Evolutionary conservation across 1,139 yeast genomes (phyloP).

Genomic region (Pichia sorboxylosa): DNA sequence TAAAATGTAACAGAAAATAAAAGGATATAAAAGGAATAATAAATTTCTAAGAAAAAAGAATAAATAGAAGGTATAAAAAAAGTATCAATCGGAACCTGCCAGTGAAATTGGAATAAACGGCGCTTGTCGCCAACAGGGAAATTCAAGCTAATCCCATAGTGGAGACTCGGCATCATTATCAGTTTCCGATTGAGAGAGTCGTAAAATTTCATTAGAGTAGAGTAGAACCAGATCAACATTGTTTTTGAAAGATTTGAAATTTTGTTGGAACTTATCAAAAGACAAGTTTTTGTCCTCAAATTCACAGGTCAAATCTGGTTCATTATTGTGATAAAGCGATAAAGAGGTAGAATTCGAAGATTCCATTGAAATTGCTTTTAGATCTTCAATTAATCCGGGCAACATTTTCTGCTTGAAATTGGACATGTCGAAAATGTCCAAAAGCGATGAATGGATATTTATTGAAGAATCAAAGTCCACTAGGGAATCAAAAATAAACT

Average conservation of each 20-base stretch:
- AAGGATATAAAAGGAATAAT: too few relatives aligned
- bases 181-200: too few relatives aligned
- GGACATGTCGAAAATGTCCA: constrained; percentile 6
- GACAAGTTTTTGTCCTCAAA: constrained; percentile 4
- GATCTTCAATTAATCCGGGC: constrained; percentile 11
- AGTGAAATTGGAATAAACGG: too few relatives aligned
- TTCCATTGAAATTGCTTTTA: constrained; percentile 8
- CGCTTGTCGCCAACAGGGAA: too few relatives aligned
- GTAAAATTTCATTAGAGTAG: constrained; percentile 12
- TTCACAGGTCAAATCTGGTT: not conserved
- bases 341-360: constrained; percentile 6
- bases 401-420: constrained; percentile 7
- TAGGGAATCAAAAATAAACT: constrained; percentile 9
- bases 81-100: too few relatives aligned
- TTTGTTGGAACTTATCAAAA: constrained; percentile 2
- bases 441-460: constrained; percentile 6
- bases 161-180: too few relatives aligned
- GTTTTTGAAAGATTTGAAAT: constrained; percentile 8
- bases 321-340: constrained; percentile 1
- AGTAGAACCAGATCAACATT: constrained; percentile 11
- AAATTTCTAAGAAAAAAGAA: too few relatives aligned
- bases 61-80: too few relatives aligned
- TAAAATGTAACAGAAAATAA: too few relatives aligned
- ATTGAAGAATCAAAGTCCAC: constrained; percentile 12
- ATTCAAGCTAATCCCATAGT: too few relatives aligned